Percentiles rank a stretch among this genome's conserved stretches.
Conservation (phyloP, 805 yeast genomes). For the Sporopachydermia lactativora region DNA sequence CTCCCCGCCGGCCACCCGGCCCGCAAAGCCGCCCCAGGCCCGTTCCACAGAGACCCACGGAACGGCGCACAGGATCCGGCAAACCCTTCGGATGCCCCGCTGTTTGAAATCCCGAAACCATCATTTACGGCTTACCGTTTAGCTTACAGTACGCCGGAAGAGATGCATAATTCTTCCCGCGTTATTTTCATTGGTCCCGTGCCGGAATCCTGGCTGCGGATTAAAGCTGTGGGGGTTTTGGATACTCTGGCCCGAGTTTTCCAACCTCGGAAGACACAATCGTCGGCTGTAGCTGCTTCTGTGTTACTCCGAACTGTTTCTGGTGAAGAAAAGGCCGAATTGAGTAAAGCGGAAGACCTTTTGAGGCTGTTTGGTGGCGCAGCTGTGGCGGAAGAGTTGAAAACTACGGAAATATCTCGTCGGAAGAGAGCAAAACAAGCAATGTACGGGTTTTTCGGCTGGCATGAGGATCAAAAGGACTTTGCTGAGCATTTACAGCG, state of each 20-base stretch:
- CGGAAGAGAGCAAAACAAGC: too few species aligned
- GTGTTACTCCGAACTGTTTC: background rate
- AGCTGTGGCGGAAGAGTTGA: too few species aligned
- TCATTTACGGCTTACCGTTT: conserved; percentile 3
- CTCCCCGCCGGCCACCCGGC: too few species aligned
- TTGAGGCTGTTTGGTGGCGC: too few species aligned
- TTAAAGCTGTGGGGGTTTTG: background rate
- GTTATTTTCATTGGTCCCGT: background rate
- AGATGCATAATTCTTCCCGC: background rate
- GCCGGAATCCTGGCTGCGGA: background rate
- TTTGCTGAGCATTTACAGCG: too few species aligned
- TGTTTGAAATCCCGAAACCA: conserved; percentile 23
- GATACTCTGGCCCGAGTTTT: background rate
- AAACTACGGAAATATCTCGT: too few species aligned
- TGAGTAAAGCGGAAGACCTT: background rate
- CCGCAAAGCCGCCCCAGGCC: too few species aligned
- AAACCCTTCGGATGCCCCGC: too few species aligned
- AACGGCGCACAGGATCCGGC: too few species aligned
- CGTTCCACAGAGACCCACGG: background rate
- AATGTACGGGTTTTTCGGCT: background rate
- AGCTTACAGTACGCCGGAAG: background rate
- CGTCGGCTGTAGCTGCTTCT: background rate
- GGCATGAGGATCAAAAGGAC: background rate
- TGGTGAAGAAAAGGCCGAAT: background rate
- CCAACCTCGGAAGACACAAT: background rate